Evolutionary conservation across 2,329 filamentous ascomycete genomes (phyloP), one percentile per base, ranked within the genome.

Genomic region (Scorias spongiosa): DNA sequence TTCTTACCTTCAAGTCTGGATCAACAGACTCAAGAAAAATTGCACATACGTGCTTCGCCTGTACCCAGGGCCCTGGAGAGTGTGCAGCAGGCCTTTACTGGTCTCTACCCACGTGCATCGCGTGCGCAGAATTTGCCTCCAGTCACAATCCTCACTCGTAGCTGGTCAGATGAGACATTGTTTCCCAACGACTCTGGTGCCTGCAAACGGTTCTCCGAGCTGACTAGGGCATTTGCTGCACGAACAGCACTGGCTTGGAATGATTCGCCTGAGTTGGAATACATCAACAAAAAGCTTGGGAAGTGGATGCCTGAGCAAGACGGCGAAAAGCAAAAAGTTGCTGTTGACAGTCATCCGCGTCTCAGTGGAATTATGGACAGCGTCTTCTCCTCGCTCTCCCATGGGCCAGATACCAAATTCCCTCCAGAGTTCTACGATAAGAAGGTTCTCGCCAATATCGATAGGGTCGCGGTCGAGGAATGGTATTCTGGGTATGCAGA

Each of bases 321-420:
- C 12, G 32, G 15, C 32, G 32, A 36, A 12, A 59, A 60, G 28
- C 74, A 74, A 10, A 71, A 72, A 34, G 79, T 95, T 8, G 84
- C 82, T 20, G 84, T 96, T 8, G 87, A 95, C 61, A 80, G 80
- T 1, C 80, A 81, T 47, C 91, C 91, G 0, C 74, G 88, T 39
- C 70, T 96, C 10, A 87, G 80, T 5, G 91, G 91, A 43, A 81
- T 98, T 55, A 86, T 93, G 82, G 91, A 98, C 64, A 91, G 85
- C 0, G 75, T 96, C 57, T 96, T 95, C 59, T 78, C 85, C 6
- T 93, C 86, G 0, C 70, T 83, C 10, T 89, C 88, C 2, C 91
- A 96, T 59, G 85, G 84, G 0, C 76, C 82, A 0, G 74, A 75
- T 10, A 95, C 88, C 0, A 78, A 73, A 39, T 72, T 96, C 2